Evolutionary conservation across 2,329 filamentous ascomycete genomes (phyloP), one percentile per base, ranked within the genome.

Genomic region (Arthrinium phaeospermum): DNA sequence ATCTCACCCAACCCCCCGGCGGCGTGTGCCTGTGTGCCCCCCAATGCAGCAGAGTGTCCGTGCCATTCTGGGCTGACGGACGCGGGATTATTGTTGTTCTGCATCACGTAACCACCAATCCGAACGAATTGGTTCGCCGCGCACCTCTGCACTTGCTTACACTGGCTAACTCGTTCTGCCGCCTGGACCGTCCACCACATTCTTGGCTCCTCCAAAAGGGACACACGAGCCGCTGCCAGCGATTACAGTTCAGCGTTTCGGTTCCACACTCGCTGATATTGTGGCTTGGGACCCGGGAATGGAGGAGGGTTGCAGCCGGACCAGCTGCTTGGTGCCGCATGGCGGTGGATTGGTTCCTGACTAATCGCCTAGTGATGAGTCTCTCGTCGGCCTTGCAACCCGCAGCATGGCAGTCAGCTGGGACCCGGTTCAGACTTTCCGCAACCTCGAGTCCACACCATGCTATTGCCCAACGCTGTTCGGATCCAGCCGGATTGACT

Each of bases 11-110:
- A 69, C 19, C 27, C n/a, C 45, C 44, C 67, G 16, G 67, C 19
- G 19, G 34, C n/a, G 44, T 49, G 10, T 27, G 14, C 27, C 10
- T 53, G 22, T 24, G 19, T 51, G 51, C 68, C 27, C 46, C 68
- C 24, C n/a, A 34, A 57, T 24, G 47, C 19, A 27, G 57, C 4
- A n/a, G 4, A 27, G 27, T 10, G 37, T 53, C 68, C 68, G 68
- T 37, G 37, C 47, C 47, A 51, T 70, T 53, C 68, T 51, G 47
- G 47, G 46, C 46, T 34, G 68, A 51, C 45, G 68, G 68, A 41
- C 30, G 45, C 47, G 47, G 67, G 27, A 49, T 34, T 68, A 34
- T 41, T 37, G 6, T 41, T n/a, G 14, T 37, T 0, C 14, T 49
- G 49, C 45, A 24, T 68, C 14, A 8, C 16, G 67, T 16, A 14